These are phyloP conservation scores for Rhynchospora tenuis DNA, from an alignment of 176 grass and related monocot species.

Conservation along the genomic window DNA sequence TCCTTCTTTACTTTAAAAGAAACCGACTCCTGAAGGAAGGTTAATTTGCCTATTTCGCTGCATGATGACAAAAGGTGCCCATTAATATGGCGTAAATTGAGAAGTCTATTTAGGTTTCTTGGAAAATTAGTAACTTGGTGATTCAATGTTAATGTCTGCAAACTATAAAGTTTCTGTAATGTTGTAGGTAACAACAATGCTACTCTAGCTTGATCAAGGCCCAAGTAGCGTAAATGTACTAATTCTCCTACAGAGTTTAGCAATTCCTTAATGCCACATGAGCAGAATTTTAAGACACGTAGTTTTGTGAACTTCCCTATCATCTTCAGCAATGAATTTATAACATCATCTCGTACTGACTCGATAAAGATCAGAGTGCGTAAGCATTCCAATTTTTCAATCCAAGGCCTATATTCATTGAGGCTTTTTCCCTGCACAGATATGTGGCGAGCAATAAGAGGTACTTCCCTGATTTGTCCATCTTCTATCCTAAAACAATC, in stretches of 20 bases:
- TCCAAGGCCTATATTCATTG: background rate
- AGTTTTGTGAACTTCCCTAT: background rate
- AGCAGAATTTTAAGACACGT: background rate
- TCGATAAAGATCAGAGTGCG: background rate
- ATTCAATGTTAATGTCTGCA: background rate
- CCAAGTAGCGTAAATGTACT: conserved; percentile 5
- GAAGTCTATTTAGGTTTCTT: background rate
- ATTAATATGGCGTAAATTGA: background rate
- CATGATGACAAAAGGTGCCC: too few relatives aligned
- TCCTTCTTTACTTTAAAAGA: background rate
- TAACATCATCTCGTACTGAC: background rate
- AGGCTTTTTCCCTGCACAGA: background rate
- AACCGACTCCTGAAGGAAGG: background rate
- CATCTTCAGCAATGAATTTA: background rate
- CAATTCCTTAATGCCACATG: background rate
- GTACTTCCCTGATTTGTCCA: background rate
- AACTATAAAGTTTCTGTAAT: conserved; percentile 4
- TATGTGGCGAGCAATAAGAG: background rate
- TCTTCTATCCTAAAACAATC: conserved; percentile 20
- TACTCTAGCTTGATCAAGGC: background rate
- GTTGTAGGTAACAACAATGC: background rate
- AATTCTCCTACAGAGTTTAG: background rate
- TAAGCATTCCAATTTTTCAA: background rate
- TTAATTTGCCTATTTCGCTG: background rate
- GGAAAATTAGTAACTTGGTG: background rate